Conservation (phyloP, 208 protist species). For the Leishmania martiniquensis region DNA sequence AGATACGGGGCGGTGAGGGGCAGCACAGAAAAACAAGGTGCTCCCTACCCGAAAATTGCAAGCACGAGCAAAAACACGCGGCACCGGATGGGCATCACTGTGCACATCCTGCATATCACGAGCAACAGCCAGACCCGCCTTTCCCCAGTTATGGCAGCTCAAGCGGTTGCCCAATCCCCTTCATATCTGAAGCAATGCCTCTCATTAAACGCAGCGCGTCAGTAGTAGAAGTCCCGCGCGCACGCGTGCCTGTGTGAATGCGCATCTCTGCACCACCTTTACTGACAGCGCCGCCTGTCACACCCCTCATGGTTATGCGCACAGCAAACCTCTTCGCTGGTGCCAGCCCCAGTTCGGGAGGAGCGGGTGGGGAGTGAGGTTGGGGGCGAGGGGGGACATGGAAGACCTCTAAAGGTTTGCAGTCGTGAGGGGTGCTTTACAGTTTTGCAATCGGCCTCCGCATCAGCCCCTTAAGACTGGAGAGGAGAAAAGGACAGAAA, state of each 20-base stretch:
- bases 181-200: not conserved
- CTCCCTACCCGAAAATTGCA: not conserved
- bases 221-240: not conserved
- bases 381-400: no score
- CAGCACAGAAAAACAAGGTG: not conserved
- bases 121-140: not conserved
- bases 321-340: not conserved
- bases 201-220: not conserved
- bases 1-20: not conserved
- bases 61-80: not conserved
- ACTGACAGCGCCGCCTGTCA: not conserved
- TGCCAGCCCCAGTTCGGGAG: not conserved
- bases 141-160: not conserved
- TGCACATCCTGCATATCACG: not conserved
- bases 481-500: not conserved
- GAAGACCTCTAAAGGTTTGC: no score
- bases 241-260: not conserved
- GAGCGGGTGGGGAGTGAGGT: not conserved
- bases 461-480: not conserved
- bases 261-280: not conserved
- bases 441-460: not conserved
- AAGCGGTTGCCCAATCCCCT: not conserved
- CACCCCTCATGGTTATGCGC: not conserved
- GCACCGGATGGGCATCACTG: not conserved
- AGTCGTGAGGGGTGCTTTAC: not conserved